A percentile compares a stretch with the other conserved stretches of the same genome.
These are phyloP conservation scores for Trichocladium uniseriatum DNA, from an alignment of 495 filamentous ascomycete species.

Conservation along the genomic window DNA sequence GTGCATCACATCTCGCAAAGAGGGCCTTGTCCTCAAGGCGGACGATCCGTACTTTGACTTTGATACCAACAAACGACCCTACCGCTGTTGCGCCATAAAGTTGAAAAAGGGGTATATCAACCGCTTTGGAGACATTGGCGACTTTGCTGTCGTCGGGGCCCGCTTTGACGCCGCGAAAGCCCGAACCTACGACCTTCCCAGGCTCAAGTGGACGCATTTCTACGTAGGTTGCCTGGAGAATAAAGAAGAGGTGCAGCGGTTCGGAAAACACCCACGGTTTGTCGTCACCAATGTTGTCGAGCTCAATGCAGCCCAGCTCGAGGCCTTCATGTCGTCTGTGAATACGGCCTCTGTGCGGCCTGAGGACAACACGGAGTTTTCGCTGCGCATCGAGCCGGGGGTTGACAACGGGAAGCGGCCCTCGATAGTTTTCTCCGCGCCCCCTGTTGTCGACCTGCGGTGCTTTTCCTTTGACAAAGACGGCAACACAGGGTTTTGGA, in stretches of 20 bases:
- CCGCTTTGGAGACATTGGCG: constrained; percentile 68
- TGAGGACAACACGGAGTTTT: constrained; percentile 24
- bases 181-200: constrained; percentile 35
- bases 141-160: constrained; percentile 70
- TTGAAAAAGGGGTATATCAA: constrained; percentile 86
- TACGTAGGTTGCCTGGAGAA: constrained; percentile 70
- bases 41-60: constrained; percentile 69
- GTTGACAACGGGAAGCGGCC: constrained; percentile 29
- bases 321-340: constrained; percentile 24
- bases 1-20: constrained; percentile 54
- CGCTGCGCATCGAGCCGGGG: constrained; percentile 24
- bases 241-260: constrained; percentile 49
- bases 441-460: constrained; percentile 38
- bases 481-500: constrained; percentile 38
- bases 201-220: constrained; percentile 66
- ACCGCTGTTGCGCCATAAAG: constrained; percentile 58
- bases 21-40: constrained; percentile 76
- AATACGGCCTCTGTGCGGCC: constrained; percentile 26
- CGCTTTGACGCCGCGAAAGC: constrained; percentile 54
- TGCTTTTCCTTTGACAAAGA: constrained; percentile 40
- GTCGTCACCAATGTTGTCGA: constrained; percentile 49
- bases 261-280: constrained; percentile 48
- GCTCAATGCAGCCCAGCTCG: constrained; percentile 30
- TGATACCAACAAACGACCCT: constrained; percentile 22
- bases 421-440: constrained; percentile 29